phyloP scores from a whole-genome alignment of 768 basidiomycete species.

The Cytidiella melzeri region DNA sequence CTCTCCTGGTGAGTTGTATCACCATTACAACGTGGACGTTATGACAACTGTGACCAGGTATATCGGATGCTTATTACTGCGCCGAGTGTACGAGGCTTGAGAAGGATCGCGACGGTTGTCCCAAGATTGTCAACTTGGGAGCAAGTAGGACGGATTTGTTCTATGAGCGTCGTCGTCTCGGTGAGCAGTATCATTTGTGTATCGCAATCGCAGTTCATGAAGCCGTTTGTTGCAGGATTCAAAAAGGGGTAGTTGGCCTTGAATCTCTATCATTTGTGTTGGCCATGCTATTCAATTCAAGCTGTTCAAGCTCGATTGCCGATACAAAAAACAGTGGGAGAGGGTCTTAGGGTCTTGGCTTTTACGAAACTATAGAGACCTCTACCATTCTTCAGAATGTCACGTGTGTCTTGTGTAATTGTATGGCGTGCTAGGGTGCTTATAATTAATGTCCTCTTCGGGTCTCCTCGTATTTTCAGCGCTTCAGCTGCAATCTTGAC shows the following conservation, averaged over 20 bases:
- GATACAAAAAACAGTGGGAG: no score
- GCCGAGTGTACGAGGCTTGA: slow-evolving; percentile 96
- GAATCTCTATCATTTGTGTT: no score
- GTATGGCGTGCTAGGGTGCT: no score
- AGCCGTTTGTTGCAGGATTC: slow-evolving; percentile 42
- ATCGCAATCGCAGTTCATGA: background rate
- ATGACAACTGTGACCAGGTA: slow-evolving; percentile 46
- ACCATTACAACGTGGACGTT: background rate
- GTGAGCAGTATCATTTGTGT: slow-evolving; percentile 33
- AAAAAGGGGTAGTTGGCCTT: slow-evolving; percentile 54
- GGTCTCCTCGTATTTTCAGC: no score
- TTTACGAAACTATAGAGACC: no score
- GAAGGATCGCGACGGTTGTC: slow-evolving; percentile 97
- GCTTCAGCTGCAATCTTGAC: no score
- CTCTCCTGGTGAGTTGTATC: slow-evolving; percentile 64
- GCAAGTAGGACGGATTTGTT: slow-evolving; percentile 89
- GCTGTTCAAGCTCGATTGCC: no score
- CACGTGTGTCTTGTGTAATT: no score
- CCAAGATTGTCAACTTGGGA: slow-evolving; percentile 96
- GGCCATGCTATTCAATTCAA: no score
- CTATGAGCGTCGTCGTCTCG: slow-evolving; percentile 83
- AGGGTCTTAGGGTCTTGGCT: no score
- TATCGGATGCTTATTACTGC: slow-evolving; percentile 98
- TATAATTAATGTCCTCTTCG: no score
- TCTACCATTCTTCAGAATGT: no score